Conservation (phyloP, 1,284 basidiomycete species). For the Xanthoconium separans region DNA sequence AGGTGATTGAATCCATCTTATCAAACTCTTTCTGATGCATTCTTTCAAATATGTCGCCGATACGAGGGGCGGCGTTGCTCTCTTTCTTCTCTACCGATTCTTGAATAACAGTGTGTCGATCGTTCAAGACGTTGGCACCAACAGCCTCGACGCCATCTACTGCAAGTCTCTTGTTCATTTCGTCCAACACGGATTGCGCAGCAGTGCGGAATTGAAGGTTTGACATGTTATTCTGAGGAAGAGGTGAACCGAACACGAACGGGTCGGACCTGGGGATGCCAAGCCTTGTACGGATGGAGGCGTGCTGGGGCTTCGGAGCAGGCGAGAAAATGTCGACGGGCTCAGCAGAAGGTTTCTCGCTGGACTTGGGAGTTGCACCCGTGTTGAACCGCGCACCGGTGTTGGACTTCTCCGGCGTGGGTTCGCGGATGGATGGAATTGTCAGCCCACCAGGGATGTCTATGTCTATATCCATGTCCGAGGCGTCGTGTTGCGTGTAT, state of each 20-base stretch:
- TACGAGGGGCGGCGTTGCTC: conserved; percentile 17
- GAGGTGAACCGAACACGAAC: conserved; percentile 74
- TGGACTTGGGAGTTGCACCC: conserved; percentile 30
- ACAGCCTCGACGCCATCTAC: conserved; percentile 45
- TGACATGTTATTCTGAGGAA: conserved; percentile 55
- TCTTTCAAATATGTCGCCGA: conserved; percentile 53
- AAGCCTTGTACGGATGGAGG: conserved; percentile 20
- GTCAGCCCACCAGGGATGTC: conserved; percentile 37
- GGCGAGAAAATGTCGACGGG: conserved; percentile 41
- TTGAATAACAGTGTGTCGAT: conserved; percentile 19
- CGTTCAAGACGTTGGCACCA: conserved; percentile 41
- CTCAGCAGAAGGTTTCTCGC: conserved; percentile 28
- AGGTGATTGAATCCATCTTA: conserved; percentile 76
- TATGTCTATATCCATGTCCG: conserved; percentile 33
- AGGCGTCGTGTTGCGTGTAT: conserved; percentile 18
- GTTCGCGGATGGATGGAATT: conserved; percentile 13
- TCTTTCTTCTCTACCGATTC: conserved; percentile 20
- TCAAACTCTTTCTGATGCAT: conserved; percentile 62
- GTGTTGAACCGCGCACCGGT: conserved; percentile 15
- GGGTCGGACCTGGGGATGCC: conserved; percentile 38
- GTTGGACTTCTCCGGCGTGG: conserved; percentile 19
- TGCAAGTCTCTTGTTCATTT: conserved; percentile 72
- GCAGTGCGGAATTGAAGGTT: conserved; percentile 61
- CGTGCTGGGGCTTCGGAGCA: conserved; percentile 20
- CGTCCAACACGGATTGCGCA: conserved; percentile 64